Evolutionary conservation across 2,329 filamentous ascomycete genomes (phyloP), one percentile per base, ranked within the genome.

Genomic region (Hypoxylon sp.): DNA sequence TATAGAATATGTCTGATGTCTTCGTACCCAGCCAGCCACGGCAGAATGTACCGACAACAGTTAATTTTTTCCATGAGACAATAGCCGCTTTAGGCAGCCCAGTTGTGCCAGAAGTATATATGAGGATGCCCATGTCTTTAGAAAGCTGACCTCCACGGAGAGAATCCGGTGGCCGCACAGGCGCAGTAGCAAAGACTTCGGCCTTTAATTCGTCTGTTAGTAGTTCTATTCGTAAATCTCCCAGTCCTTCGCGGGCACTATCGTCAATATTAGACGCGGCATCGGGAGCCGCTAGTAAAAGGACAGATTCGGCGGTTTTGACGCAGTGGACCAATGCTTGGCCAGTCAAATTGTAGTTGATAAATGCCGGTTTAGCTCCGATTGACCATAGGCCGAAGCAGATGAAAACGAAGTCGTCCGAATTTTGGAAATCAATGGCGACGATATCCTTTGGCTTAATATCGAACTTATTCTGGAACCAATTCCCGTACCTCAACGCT

Each of bases 61-160:
- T 85, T 59, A 86, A 80, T 77, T 94, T 94, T 22, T 81, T 83
- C 91, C 91, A 94, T n/a, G 89, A 88, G 1, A 94, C 87, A 53
- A 94, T 89, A 10, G 92, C 92, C 0, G 91, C 88, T 76, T 97
- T 97, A 9, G 94, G 93, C 70, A 97, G 81, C 0, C 94, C 94
- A 0, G 94, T 97, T 0, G 94, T 97, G 17, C 94, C 94, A 31
- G 91, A 94, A 0, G 94, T 97, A 78, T 92, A 97, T 72, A 97
- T 94, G 70, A 97, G 85, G 48, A 91, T 84, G 1, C 88, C 91
- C 82, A 93, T 88, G 64, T 89, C 86, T 6, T 85, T 80, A 5
- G 82, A 75, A 17, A 82, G 80, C 62, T 85, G 78, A 14, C 88
- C 85, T 52, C 81, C 79, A 66, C 90, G 85, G 50, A 84, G 80